Base-by-base conservation (phyloP, 2,329 filamentous ascomycete genomes). In the Aspergillus sergii region DNA sequence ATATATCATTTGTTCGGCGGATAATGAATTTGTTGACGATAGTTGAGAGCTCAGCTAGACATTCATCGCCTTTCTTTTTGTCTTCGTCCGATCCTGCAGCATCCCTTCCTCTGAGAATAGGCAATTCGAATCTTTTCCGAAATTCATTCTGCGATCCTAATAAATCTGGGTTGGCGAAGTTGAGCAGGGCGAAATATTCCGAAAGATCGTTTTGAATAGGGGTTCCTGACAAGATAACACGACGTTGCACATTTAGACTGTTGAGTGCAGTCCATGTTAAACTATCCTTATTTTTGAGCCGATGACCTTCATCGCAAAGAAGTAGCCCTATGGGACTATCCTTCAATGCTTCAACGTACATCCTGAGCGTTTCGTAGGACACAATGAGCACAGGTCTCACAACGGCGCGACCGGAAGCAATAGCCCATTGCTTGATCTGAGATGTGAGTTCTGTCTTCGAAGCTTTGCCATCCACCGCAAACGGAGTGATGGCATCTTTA, bases 1-100 rank as follows among this genome's bases (percentile, higher is more conserved):
- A 81, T 65, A 99, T 96, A 74, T 99, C 95, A 84, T 99, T 99
- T 4, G 94, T 97, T 62, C 95, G 89, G 64, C 95, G 91, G 71
- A 99, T 99, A 76, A 99, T 96, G 80, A 99, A 99, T 73, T 96
- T 97, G 81, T 98, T 99, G 74, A 99, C 95, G 51, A 96, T 83
- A 2, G 84, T 83, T 3, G 97, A 87, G 16, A 99, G 85, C 72
- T 97, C 94, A 4, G 85, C 83, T 23, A 97, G 86, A 58, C 93
- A 89, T 71, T 94, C 90, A 68, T 97, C 92, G 10, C 95, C 95
- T 68, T 89, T 91, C 75, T 92, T 84, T 36, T 91, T 87, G 59
- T 97, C 93, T 50, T 86, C 86, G 67, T 97, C 93, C 4, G 91
- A 90, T 6, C 94, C 95, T 69, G 91, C 91, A 16, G 95, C 93